A percentile compares a stretch with the other conserved stretches of the same genome.
Evolutionary conservation across 1,284 basidiomycete species (phyloP).

Genomic region (Hymenochaete sp.): DNA sequence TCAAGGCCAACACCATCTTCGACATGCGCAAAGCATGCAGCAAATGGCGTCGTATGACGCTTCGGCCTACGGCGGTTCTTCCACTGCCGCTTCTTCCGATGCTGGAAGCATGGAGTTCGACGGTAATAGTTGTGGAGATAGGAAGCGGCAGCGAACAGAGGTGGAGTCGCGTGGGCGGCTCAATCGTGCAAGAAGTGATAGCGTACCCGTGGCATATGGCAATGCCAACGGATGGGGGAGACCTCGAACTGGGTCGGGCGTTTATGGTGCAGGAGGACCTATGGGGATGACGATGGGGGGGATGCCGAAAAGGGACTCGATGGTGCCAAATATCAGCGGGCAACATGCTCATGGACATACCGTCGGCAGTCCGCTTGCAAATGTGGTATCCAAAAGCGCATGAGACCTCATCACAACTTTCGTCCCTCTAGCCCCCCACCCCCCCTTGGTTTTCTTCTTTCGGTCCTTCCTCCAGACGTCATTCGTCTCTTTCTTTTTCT

Average conservation of each 20-base stretch:
- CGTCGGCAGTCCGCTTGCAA: too few species aligned
- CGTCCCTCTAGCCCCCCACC: not conserved
- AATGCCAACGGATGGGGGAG: slow-evolving; percentile 28
- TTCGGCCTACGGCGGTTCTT: slow-evolving; percentile 4
- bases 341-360: too few species aligned
- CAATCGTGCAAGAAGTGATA: slow-evolving; percentile 40
- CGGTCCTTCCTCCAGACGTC: not conserved
- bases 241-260: slow-evolving; percentile 33
- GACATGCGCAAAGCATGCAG: slow-evolving; percentile 46
- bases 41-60: slow-evolving; percentile 32
- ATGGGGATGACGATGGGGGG: not conserved
- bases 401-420: not conserved
- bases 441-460: too few species aligned
- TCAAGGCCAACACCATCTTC: not conserved
- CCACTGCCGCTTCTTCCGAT: slow-evolving; percentile 19
- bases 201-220: slow-evolving; percentile 38
- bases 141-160: slow-evolving; percentile 31
- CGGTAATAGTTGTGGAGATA: not conserved
- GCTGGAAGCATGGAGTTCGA: slow-evolving; percentile 14
- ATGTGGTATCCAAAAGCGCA: not conserved
- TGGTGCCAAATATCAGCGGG: too few species aligned
- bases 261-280: not conserved
- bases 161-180: slow-evolving; percentile 25
- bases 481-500: not conserved
- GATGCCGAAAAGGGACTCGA: too few species aligned